These are phyloP conservation scores for Cardamine occulta DNA, from an alignment of 345 rosid species.

Conservation along the genomic window DNA sequence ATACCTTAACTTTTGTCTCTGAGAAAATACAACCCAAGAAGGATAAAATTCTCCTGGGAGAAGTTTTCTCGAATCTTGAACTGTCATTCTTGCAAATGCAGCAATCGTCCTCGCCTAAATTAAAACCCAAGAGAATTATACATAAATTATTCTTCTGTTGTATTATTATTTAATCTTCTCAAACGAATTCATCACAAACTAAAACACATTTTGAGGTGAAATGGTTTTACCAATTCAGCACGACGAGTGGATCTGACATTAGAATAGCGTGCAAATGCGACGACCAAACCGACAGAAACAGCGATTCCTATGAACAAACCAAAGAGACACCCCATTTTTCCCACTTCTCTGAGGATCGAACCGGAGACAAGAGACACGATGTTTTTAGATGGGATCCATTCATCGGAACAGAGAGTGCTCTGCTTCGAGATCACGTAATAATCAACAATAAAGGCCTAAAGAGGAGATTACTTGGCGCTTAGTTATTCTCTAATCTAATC, in stretches of 20 bases:
- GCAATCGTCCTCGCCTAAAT: slow-evolving; percentile 71
- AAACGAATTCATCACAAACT: neutral
- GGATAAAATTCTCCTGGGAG: slow-evolving; percentile 71
- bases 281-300: slow-evolving; percentile 61
- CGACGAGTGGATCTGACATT: slow-evolving; percentile 62
- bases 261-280: slow-evolving; percentile 64
- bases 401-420: slow-evolving; percentile 33
- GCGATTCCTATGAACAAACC: slow-evolving; percentile 58
- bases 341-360: slow-evolving; percentile 9
- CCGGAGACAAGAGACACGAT: slow-evolving; percentile 10
- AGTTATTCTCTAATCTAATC: slow-evolving; percentile 27
- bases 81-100: slow-evolving; percentile 86
- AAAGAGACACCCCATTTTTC: slow-evolving; percentile 54
- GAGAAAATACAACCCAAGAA: slow-evolving; percentile 84
- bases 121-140: neutral
- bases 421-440: slow-evolving; percentile 23
- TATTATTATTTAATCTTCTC: neutral
- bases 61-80: slow-evolving; percentile 80
- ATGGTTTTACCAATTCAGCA: slow-evolving; percentile 50
- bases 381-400: slow-evolving; percentile 26
- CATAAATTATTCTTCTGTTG: neutral
- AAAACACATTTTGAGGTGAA: neutral
- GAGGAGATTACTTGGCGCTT: slow-evolving; percentile 24
- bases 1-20: slow-evolving; percentile 71
- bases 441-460: slow-evolving; percentile 31